Evolutionary conservation across 1,284 basidiomycete genomes (phyloP).

Genomic region (Porodaedalea pini): DNA sequence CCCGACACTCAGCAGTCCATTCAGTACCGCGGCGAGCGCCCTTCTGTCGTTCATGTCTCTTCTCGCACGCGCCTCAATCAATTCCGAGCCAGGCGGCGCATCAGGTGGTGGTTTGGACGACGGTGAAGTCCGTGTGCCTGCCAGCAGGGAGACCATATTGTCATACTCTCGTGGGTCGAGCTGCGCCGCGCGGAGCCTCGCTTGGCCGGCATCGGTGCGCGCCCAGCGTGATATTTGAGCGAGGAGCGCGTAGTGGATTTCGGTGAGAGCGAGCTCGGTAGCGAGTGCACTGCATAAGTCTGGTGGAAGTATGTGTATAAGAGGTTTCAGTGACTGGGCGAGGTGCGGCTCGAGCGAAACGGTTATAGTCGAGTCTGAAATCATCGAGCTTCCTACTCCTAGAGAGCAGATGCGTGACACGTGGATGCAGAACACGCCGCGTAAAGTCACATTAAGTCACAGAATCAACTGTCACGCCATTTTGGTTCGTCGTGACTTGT

Average conservation of each 20-base stretch:
- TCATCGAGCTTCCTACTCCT: too few relatives aligned
- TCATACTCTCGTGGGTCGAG: conserved; percentile 52
- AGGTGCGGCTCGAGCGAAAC: conserved; percentile 70
- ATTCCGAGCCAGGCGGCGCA: conserved; percentile 39
- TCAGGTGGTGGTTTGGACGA: conserved; percentile 60
- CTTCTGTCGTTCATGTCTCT: conserved; percentile 52
- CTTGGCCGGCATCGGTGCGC: conserved; percentile 45
- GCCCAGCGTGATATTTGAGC: conserved; percentile 64
- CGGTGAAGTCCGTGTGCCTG: conserved; percentile 70
- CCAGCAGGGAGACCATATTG: conserved; percentile 67
- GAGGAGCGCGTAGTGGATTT: conserved; percentile 61
- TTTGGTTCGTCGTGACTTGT: conserved; percentile 3
- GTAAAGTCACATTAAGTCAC: conserved; percentile 16
- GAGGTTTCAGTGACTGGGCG: conserved; percentile 40
- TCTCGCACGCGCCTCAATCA: conserved; percentile 36
- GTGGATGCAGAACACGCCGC: not conserved
- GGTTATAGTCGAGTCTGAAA: conserved; percentile 37
- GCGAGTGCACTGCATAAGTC: conserved; percentile 42
- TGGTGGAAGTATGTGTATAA: conserved; percentile 44
- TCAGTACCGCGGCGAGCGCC: conserved; percentile 64
- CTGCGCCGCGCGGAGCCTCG: conserved; percentile 40
- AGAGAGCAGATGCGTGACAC: too few relatives aligned
- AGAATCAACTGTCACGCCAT: conserved; percentile 5
- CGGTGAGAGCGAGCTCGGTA: conserved; percentile 30
- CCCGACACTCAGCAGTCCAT: conserved; percentile 64